Conservation (phyloP, 306 rosid genomes). For the Bauhinia variegata region DNA sequence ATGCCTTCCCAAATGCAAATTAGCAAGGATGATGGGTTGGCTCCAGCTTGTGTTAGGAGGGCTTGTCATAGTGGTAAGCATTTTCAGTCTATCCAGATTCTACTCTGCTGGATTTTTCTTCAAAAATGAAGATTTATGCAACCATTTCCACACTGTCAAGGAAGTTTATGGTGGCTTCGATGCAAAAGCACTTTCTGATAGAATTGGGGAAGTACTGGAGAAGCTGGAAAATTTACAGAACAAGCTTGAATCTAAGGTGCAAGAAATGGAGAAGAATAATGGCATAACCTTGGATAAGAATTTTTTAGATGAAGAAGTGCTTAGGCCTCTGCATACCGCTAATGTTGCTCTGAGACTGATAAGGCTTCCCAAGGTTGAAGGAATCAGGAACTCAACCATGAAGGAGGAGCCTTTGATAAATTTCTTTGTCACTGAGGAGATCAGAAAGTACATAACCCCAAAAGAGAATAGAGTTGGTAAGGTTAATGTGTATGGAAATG, state of each 20-base stretch:
- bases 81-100: constrained; percentile 64
- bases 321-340: constrained; percentile 74
- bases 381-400: constrained; percentile 47
- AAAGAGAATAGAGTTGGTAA: constrained; percentile 71
- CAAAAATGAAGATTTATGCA: constrained; percentile 65
- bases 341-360: constrained; percentile 75
- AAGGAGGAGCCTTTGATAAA: constrained; percentile 83
- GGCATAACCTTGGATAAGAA: constrained; percentile 47
- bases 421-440: constrained; percentile 75
- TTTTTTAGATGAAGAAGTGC: constrained; percentile 70
- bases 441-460: constrained; percentile 85
- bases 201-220: constrained; percentile 66
- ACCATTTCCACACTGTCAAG: constrained; percentile 47
- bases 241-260: constrained; percentile 64
- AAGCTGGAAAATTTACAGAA: constrained; percentile 65
- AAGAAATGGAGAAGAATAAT: constrained; percentile 66
- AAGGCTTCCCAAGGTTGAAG: constrained; percentile 59
- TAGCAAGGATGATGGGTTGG: constrained; percentile 59
- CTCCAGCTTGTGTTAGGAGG: constrained; percentile 73
- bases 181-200: constrained; percentile 55
- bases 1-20: constrained; percentile 62
- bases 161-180: constrained; percentile 61
- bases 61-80: constrained; percentile 65
- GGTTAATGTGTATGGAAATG: constrained; percentile 60
- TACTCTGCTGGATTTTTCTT: constrained; percentile 77